Evolutionary conservation across 164 flowering plant species (phyloP).

Genomic region (Vitis cinerea): DNA sequence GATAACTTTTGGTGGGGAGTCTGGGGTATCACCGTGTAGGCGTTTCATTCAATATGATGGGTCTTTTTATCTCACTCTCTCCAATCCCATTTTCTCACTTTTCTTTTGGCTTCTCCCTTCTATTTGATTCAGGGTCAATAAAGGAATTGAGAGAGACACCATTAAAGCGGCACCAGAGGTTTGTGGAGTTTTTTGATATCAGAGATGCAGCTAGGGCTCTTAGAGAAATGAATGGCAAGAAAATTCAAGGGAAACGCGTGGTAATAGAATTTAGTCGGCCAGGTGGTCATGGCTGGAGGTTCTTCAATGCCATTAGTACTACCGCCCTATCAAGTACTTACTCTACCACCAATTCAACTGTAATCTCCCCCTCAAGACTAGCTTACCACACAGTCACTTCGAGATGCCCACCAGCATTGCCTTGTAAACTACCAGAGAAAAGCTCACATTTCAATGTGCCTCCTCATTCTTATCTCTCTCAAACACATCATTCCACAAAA

Average conservation of each 20-base stretch:
- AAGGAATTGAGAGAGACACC: slow-evolving; percentile 90
- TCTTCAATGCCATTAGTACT: slow-evolving; percentile 13
- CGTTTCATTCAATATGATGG: neutral
- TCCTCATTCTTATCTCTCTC: slow-evolving; percentile 12
- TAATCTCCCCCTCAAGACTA: too few species aligned
- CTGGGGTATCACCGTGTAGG: too few species aligned
- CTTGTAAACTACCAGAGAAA: neutral
- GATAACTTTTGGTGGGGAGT: too few species aligned
- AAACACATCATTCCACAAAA: slow-evolving; percentile 4
- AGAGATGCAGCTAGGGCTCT: slow-evolving; percentile 76
- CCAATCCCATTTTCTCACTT: neutral
- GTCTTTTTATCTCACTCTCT: neutral
- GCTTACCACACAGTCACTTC: neutral
- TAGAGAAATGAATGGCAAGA: slow-evolving; percentile 65
- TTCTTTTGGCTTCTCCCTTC: neutral
- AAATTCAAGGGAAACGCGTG: slow-evolving; percentile 54
- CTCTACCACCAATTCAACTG: neutral
- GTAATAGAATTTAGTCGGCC: slow-evolving; percentile 80
- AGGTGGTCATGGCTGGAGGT: slow-evolving; percentile 53
- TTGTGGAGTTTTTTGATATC: slow-evolving; percentile 77
- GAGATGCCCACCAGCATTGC: slow-evolving; percentile 1
- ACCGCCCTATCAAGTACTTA: neutral
- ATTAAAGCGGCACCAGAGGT: slow-evolving; percentile 58
- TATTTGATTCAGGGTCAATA: slow-evolving; percentile 46
- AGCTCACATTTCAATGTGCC: neutral